phyloP scores from a whole-genome alignment of 2,329 filamentous ascomycete genomes.

The Blumeriella jaapii region DNA sequence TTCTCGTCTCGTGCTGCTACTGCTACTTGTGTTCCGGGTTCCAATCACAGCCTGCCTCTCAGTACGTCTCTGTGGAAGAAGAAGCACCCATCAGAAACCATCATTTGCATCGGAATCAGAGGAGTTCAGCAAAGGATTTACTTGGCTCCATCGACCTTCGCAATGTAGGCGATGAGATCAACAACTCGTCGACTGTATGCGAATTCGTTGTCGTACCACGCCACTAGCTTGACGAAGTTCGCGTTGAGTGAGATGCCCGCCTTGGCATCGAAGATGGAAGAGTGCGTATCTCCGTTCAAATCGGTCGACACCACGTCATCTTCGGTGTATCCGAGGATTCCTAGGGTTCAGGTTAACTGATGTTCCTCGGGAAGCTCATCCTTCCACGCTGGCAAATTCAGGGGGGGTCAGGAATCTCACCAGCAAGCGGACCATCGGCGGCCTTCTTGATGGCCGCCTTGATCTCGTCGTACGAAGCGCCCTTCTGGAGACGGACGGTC shows the following conservation, averaged over 20 bases:
- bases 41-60: slow-evolving; percentile 24
- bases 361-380: too few species aligned
- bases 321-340: slow-evolving; percentile 89
- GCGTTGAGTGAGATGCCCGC: slow-evolving; percentile 97
- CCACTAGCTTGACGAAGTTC: slow-evolving; percentile 93
- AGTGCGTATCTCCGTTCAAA: slow-evolving; percentile 83
- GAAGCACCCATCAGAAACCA: slow-evolving; percentile 21
- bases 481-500: slow-evolving; percentile 89
- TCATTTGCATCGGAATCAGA: too few species aligned
- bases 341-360: too few species aligned
- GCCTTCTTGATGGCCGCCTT: slow-evolving; percentile 85
- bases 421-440: slow-evolving; percentile 61
- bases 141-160: slow-evolving; percentile 53
- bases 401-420: too few species aligned
- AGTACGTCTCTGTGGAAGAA: slow-evolving; percentile 24
- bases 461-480: slow-evolving; percentile 80
- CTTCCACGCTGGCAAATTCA: too few species aligned
- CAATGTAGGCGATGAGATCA: slow-evolving; percentile 68
- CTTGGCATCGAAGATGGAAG: slow-evolving; percentile 99
- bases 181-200: slow-evolving; percentile 95
- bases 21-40: slow-evolving; percentile 4
- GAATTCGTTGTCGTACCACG: slow-evolving; percentile 99
- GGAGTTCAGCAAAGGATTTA: too few species aligned
- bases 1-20: neutral
- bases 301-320: slow-evolving; percentile 93